Conservation (phyloP, 208 protist species). For the Leishmania arabica region DNA sequence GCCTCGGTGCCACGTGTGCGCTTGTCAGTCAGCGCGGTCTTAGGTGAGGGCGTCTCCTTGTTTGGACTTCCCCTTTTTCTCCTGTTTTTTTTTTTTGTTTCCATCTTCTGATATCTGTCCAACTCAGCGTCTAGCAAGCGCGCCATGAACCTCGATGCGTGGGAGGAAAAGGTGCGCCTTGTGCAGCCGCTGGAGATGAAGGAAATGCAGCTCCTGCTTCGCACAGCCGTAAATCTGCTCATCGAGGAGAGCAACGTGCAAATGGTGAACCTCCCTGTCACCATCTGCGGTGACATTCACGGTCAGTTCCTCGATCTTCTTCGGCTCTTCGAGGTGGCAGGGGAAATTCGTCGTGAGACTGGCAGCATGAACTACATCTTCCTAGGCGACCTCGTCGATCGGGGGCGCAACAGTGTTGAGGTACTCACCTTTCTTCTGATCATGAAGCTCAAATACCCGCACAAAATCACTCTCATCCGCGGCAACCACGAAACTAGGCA, state of each 20-base stretch:
- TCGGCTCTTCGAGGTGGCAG: slow-evolving; percentile 95
- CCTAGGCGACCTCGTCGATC: slow-evolving; percentile 96
- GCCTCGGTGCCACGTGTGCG: background rate
- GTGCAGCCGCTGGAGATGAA: slow-evolving; percentile 57
- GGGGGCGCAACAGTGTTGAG: slow-evolving; percentile 95
- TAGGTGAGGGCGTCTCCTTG: background rate
- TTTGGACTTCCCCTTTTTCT: background rate
- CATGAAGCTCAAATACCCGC: slow-evolving; percentile 91
- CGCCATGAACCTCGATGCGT: slow-evolving; percentile 66
- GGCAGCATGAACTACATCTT: slow-evolving; percentile 90
- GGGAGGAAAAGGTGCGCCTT: slow-evolving; percentile 63
- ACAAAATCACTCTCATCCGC: slow-evolving; percentile 87
- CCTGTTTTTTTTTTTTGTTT: background rate
- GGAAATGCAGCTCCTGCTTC: slow-evolving; percentile 78
- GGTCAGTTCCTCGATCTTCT: slow-evolving; percentile 98
- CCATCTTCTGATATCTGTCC: background rate
- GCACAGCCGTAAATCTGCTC: slow-evolving; percentile 67
- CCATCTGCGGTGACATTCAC: slow-evolving; percentile 99
- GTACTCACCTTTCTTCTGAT: slow-evolving; percentile 92
- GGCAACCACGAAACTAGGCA: slow-evolving; percentile 92
- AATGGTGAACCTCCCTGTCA: slow-evolving; percentile 94
- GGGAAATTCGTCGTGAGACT: slow-evolving; percentile 66
- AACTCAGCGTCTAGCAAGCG: background rate
- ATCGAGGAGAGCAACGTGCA: slow-evolving; percentile 96
- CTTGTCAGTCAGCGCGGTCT: background rate